phyloP scores from a whole-genome alignment of 768 basidiomycete genomes.

The Boletus speciosus region DNA sequence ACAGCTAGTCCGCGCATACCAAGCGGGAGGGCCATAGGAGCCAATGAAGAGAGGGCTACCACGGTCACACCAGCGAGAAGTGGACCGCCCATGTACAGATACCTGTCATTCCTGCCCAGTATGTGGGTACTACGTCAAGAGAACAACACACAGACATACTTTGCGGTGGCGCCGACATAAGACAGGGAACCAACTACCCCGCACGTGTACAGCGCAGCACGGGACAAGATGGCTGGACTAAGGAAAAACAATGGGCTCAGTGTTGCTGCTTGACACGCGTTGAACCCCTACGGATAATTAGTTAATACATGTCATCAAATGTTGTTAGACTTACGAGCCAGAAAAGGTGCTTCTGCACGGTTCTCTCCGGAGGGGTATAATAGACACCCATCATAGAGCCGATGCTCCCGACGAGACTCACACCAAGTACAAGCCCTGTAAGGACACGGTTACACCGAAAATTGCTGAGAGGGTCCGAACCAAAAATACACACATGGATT shows the following conservation, averaged over 20 bases:
- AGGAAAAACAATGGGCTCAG: slow-evolving; percentile 89
- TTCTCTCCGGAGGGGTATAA: slow-evolving; percentile 75
- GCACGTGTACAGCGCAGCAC: slow-evolving; percentile 84
- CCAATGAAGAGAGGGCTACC: slow-evolving; percentile 80
- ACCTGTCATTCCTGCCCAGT: slow-evolving; percentile 63
- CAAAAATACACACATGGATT: slow-evolving; percentile 64
- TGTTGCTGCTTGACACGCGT: slow-evolving; percentile 81
- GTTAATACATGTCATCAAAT: background rate
- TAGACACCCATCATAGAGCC: slow-evolving; percentile 83
- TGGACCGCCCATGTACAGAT: slow-evolving; percentile 82
- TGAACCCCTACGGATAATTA: slow-evolving; percentile 58
- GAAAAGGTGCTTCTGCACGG: slow-evolving; percentile 72
- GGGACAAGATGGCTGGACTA: slow-evolving; percentile 76
- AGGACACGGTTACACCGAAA: background rate
- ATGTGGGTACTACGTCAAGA: background rate
- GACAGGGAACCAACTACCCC: slow-evolving; percentile 84
- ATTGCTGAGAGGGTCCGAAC: background rate
- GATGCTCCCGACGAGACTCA: slow-evolving; percentile 74
- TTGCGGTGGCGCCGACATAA: slow-evolving; percentile 87
- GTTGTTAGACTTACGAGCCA: slow-evolving; percentile 57
- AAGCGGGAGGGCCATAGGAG: slow-evolving; percentile 85
- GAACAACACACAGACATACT: slow-evolving; percentile 35
- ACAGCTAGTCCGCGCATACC: slow-evolving; percentile 74
- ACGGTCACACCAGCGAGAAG: slow-evolving; percentile 87
- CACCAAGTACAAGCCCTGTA: slow-evolving; percentile 75